These are phyloP conservation scores for Pleurotus tuoliensis DNA, from an alignment of 768 basidiomycete species.

Conservation along the genomic window DNA sequence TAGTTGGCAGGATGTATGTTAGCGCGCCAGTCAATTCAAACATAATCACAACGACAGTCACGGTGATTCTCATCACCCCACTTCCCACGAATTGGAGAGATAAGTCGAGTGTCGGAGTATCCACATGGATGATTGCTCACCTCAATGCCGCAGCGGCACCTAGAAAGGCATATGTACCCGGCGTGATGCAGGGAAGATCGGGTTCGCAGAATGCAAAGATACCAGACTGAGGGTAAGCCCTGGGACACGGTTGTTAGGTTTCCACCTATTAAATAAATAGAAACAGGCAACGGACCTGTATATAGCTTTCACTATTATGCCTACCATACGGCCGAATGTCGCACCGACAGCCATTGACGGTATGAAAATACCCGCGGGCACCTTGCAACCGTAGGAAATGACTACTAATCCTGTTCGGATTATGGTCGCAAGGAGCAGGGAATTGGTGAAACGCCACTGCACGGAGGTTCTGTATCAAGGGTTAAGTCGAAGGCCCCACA, in stretches of 20 bases:
- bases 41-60: constrained; percentile 99
- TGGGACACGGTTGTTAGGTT: constrained; percentile 25
- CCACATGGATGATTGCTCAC: constrained; percentile 32
- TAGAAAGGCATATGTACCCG: constrained; percentile 96
- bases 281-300: constrained; percentile 52
- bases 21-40: constrained; percentile 97
- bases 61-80: constrained; percentile 95
- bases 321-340: constrained; percentile 94
- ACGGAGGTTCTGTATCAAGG: constrained; percentile 58
- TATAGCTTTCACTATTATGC: constrained; percentile 93
- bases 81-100: constrained; percentile 34
- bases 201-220: constrained; percentile 90
- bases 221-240: constrained; percentile 77
- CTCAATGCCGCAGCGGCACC: constrained; percentile 95
- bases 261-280: background rate
- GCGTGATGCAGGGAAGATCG: constrained; percentile 94
- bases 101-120: background rate
- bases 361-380: constrained; percentile 97
- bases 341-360: constrained; percentile 99
- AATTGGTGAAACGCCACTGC: constrained; percentile 95
- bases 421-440: constrained; percentile 85
- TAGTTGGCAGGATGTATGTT: constrained; percentile 95
- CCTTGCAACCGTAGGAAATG: constrained; percentile 92
- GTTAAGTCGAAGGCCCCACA: constrained; percentile 10
- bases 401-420: constrained; percentile 85